Evolutionary conservation across 176 grass and related monocot species (phyloP), one percentile per base, ranked within the genome.

Genomic region (Microstegium vimineum): DNA sequence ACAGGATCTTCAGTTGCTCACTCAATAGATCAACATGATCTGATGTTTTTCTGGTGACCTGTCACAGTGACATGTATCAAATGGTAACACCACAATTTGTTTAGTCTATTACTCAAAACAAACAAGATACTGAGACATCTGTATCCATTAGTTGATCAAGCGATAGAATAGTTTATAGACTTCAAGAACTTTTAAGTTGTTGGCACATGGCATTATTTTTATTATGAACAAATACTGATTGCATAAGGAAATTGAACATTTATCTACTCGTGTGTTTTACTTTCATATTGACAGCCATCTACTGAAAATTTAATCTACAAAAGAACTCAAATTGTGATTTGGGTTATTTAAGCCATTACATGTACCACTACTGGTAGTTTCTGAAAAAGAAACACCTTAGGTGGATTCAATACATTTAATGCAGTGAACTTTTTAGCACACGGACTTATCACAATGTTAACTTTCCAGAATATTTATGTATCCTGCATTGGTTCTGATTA

Each of bases 1-100:
- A 93, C 17, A 97, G 47, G 89, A 97, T 97, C 82, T 97, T 93
- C 51, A 93, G 73, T 59, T 97, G 91, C 46, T 97, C 91, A 81
- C 85, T 83, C 46, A 93, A 77, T 61, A 91, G 71, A 87, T 97
- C 86, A 64, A 90, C 74, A 64, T 93, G 86, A 68, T 91, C 88
- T 79, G 78, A 87, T 11, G 74, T 87, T 87, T 91, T 92, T 73
- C 37, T 82, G 30, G 76, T 90, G 15, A 66, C 84, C 93, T 95
- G 80, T 43, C 23, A 82, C 32, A 41, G 75, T 33, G 74, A 20
- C 56, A 86, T 56, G 41, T 79, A 83, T 60, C 62, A 92, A 26
- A 84, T 61, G 23, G 67, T 78, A 42, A 10, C 20, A 83, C 36
- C 3, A 42, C 25, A 74, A 85, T 69, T 67, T 71, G 16, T 63